A percentile compares a stretch with the other conserved stretches of the same genome.
phyloP scores from a whole-genome alignment of 2,329 filamentous ascomycete species.

The Alternaria sp. region DNA sequence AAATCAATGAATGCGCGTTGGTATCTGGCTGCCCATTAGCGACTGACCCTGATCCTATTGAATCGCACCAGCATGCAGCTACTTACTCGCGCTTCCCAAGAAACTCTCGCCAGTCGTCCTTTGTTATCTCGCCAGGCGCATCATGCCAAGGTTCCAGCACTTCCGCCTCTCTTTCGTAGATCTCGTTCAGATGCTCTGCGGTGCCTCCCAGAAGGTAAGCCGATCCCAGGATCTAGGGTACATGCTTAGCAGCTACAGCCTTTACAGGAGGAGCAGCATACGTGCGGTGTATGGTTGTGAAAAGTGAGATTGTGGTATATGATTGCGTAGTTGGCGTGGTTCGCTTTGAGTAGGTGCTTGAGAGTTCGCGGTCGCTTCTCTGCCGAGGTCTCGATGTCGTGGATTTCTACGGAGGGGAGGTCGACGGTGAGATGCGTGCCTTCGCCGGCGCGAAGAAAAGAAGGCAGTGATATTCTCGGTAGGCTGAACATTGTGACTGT shows the following conservation, averaged over 20 bases:
- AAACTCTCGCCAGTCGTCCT: constrained; percentile 85
- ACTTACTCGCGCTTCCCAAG: constrained; percentile 73
- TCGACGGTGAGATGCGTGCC: constrained; percentile 46
- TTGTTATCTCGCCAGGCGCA: constrained; percentile 82
- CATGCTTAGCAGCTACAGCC: constrained; percentile 39
- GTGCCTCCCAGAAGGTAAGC: constrained; percentile 84
- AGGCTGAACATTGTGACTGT: constrained; percentile 31
- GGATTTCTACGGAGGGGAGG: constrained; percentile 72
- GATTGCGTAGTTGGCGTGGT: constrained; percentile 88
- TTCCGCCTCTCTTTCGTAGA: constrained; percentile 80
- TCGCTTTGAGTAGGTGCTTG: constrained; percentile 89
- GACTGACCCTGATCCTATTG: not conserved
- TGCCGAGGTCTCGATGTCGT: constrained; percentile 79
- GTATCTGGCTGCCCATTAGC: constrained; percentile 59
- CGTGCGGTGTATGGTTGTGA: constrained; percentile 84
- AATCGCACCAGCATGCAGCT: not conserved
- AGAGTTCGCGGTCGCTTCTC: constrained; percentile 83
- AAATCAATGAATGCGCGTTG: constrained; percentile 93
- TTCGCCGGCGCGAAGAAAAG: constrained; percentile 23
- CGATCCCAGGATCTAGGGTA: constrained; percentile 71
- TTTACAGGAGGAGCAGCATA: constrained; percentile 47
- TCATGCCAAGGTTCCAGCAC: constrained; percentile 80
- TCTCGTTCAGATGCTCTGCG: constrained; percentile 72
- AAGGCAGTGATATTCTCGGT: constrained; percentile 28
- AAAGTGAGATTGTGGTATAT: constrained; percentile 76